Percentiles rank a stretch among this genome's conserved stretches.
Conservation (phyloP, 768 basidiomycete species). For the Russula vinacea region DNA sequence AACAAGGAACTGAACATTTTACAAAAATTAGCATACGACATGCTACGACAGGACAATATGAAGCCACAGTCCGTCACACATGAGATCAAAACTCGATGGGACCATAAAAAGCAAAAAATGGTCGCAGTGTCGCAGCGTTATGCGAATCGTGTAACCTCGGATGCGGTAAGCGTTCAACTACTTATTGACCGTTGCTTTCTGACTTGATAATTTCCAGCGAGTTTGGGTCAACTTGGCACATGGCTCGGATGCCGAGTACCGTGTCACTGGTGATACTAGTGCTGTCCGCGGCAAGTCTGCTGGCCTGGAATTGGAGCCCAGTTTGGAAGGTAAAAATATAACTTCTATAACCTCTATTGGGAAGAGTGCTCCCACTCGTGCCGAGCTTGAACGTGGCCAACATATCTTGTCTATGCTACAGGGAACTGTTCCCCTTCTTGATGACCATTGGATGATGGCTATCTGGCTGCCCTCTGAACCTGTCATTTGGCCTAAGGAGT, state of each 20-base stretch:
- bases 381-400: conserved; percentile 46
- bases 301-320: conserved; percentile 30
- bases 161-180: background rate
- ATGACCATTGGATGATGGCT: conserved; percentile 41
- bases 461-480: conserved; percentile 38
- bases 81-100: conserved; percentile 19
- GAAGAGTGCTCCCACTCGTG: conserved; percentile 53
- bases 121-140: conserved; percentile 20
- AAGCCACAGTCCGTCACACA: conserved; percentile 18
- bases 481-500: conserved; percentile 41
- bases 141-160: conserved; percentile 11
- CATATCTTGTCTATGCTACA: conserved; percentile 40
- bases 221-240: conserved; percentile 33
- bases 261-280: conserved; percentile 27
- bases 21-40: conserved; percentile 21
- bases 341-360: conserved; percentile 49
- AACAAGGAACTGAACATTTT: conserved; percentile 18
- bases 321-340: conserved; percentile 37
- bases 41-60: conserved; percentile 11
- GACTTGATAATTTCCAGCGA: background rate
- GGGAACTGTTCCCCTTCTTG: conserved; percentile 33
- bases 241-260: conserved; percentile 26
- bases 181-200: too few relatives aligned
- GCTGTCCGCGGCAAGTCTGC: conserved; percentile 30
- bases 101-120: conserved; percentile 21